Conservation (phyloP, 2,329 filamentous ascomycete genomes). For the Colletotrichum sp. region DNA sequence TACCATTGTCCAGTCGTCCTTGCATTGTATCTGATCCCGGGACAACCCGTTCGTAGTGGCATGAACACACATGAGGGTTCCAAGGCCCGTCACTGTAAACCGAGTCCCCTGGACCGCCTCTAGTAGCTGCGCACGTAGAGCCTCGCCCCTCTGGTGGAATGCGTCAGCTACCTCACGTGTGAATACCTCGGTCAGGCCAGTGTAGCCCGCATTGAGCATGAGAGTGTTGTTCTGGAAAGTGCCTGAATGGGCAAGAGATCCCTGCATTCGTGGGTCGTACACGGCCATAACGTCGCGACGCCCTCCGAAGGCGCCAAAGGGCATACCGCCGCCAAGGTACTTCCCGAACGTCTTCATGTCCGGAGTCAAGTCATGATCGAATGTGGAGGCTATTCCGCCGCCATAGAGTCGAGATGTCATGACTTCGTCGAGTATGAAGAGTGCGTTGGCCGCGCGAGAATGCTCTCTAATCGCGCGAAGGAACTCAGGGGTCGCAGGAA, state of each 20-base stretch:
- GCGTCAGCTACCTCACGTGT: background rate
- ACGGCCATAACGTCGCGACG: slow-evolving; percentile 53
- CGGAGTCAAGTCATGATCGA: fast-evolving
- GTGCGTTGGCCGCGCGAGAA: background rate
- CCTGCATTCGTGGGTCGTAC: slow-evolving; percentile 42
- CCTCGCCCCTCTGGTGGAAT: background rate
- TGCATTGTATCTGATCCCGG: background rate
- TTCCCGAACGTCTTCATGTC: slow-evolving; percentile 64
- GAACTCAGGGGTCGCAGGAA: background rate
- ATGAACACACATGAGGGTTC: background rate
- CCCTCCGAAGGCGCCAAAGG: slow-evolving; percentile 65
- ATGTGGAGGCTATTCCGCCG: background rate
- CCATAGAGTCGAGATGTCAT: background rate
- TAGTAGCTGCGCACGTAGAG: background rate
- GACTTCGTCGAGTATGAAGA: background rate
- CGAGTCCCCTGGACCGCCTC: background rate
- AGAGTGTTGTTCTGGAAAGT: slow-evolving; percentile 66
- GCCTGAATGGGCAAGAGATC: slow-evolving; percentile 54
- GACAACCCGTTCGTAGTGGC: background rate
- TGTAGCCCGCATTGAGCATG: background rate
- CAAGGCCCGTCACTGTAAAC: background rate
- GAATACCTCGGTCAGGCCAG: background rate
- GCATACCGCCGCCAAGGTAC: slow-evolving; percentile 62
- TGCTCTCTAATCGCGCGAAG: background rate
- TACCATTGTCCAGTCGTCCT: background rate